phyloP scores from a whole-genome alignment of 257 asterid species.

The Nicotiana attenuata region DNA sequence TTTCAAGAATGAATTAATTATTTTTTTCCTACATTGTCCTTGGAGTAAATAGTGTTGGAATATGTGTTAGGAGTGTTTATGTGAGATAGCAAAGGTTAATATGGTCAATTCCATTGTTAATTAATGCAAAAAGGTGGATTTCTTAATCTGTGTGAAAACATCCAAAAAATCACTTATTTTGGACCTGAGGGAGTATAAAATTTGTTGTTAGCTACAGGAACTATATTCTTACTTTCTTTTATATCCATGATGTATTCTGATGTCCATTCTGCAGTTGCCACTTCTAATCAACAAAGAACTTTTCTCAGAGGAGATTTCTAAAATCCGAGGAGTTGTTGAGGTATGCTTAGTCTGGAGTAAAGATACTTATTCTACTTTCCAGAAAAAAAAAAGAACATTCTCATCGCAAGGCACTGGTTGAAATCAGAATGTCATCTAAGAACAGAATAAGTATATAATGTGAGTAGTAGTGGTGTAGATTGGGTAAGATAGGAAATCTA shows the following conservation, averaged over 20 bases:
- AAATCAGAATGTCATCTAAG: background rate
- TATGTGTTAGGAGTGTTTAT: too few relatives aligned
- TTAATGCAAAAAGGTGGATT: too few relatives aligned
- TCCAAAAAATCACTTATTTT: too few relatives aligned
- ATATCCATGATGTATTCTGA: background rate
- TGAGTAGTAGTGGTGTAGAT: background rate
- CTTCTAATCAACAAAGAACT: constrained; percentile 58
- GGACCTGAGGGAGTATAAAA: too few relatives aligned
- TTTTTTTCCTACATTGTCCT: too few relatives aligned
- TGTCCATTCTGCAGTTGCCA: constrained; percentile 65
- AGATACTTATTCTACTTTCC: constrained; percentile 14
- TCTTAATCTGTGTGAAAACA: too few relatives aligned
- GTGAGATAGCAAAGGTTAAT: too few relatives aligned
- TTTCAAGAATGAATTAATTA: too few relatives aligned
- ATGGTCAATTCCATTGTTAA: too few relatives aligned
- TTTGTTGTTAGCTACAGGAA: background rate
- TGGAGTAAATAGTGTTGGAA: too few relatives aligned
- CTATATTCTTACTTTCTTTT: background rate
- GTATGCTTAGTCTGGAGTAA: constrained; percentile 36
- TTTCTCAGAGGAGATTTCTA: constrained; percentile 63
- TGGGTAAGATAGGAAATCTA: background rate
- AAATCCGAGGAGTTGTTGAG: constrained; percentile 55
- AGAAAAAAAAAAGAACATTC: constrained; percentile 4
- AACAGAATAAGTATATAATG: background rate
- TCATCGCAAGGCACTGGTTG: background rate